phyloP scores from a whole-genome alignment of 2,329 filamentous ascomycete genomes.

The Beauveria pseudobassiana region DNA sequence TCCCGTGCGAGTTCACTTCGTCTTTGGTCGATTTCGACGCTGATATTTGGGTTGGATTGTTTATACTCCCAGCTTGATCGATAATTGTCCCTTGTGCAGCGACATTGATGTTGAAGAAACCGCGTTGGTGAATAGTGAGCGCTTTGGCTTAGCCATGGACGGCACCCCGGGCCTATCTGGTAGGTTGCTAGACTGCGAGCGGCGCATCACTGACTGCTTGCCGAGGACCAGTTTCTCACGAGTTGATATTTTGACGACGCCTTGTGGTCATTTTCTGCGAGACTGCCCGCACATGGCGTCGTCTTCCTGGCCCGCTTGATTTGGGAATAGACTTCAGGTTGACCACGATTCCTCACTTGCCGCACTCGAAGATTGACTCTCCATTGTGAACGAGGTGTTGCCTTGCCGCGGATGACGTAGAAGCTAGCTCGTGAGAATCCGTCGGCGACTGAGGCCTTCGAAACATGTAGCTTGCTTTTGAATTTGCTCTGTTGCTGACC shows the following conservation, averaged over 20 bases:
- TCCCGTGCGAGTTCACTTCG: conserved; percentile 11
- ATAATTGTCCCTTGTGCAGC: conserved; percentile 37
- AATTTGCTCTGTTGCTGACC: background rate
- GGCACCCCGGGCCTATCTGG: conserved; percentile 15
- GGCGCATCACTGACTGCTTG: conserved; percentile 19
- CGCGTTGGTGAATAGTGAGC: conserved; percentile 27
- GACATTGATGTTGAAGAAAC: conserved; percentile 33
- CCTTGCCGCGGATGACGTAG: background rate
- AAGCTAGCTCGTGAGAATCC: background rate
- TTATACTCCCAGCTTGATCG: conserved; percentile 27
- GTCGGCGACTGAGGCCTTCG: background rate
- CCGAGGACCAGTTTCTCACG: background rate
- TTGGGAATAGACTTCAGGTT: background rate
- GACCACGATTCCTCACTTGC: background rate
- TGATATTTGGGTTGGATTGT: background rate
- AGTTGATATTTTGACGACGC: background rate
- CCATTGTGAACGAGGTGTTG: background rate
- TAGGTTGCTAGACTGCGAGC: conserved; percentile 17
- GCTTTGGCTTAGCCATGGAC: conserved; percentile 13
- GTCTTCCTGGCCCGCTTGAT: background rate
- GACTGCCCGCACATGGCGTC: background rate
- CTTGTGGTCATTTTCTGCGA: background rate
- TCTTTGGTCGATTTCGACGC: background rate
- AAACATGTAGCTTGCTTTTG: background rate
- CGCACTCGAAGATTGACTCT: background rate